Base-by-base conservation (phyloP, 2,329 filamentous ascomycete species). In the Colletotrichum sp. region DNA sequence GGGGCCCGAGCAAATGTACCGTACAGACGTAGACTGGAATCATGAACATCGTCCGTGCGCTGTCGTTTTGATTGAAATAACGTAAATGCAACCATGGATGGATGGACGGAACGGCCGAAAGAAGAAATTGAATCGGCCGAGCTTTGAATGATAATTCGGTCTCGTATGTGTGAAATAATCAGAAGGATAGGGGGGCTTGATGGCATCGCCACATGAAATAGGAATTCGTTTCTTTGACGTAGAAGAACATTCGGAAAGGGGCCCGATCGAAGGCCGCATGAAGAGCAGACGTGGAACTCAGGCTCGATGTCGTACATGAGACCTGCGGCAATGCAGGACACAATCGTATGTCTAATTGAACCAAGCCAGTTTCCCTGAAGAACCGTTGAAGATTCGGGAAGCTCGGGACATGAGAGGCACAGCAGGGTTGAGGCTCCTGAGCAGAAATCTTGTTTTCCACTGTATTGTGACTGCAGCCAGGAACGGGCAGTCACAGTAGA, bases 161-260 rank as follows among this genome's bases (percentile, higher is more conserved):
- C 8, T n/a, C 18, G 8, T 43, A 43, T 1, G 16, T 5, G 38
- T 18, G 14, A 7, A n/a, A 4, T 9, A 48, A n/a, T 6, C 0
- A 3, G 16, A 43, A 43, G 16, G 1, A 48, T 0, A 12, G 38
- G 43, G 9, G 6, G 5, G 12, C n/a, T 13, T 21, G 10, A 3
- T 21, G 43, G n/a, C 1, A 52, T 52, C 43, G 6, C 10, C n/a
- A 7, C 43, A 52, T 21, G 4, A 21, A 21, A 48, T n/a, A 7
- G 18, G 3, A 1, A 3, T 48, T 21, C 0, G 2, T 7, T 0
- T n/a, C 18, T 7, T 48, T n/a, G 1, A n/a, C 0, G 18, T 10
- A 12, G 5, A 21, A 48, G 43, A 48, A 48, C 0, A 5, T 3
- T 52, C 6, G 10, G 3, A 3, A 21, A 13, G 10, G n/a, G 43